Conservation (phyloP, 352 stramenopile species). For the Pythium apleroticum region DNA sequence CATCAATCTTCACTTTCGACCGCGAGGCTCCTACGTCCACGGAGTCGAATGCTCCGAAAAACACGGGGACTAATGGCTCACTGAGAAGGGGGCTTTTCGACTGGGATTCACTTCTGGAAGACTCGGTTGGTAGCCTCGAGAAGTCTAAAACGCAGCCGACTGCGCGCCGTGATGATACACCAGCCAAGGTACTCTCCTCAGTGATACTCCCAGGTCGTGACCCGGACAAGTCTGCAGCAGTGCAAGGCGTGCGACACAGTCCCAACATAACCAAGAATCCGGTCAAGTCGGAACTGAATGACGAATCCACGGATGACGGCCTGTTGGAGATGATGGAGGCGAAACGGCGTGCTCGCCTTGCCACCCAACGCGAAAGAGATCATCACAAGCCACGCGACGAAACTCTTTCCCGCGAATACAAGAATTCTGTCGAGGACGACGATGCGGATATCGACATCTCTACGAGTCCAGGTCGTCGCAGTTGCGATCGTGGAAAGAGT, state of each 20-base stretch:
- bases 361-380: neutral
- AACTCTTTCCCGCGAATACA: neutral
- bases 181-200: neutral
- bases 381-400: neutral
- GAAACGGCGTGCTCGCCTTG: neutral
- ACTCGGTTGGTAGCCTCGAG: conserved; percentile 5
- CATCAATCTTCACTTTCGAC: conserved; percentile 28
- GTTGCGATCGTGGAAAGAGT: neutral
- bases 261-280: neutral
- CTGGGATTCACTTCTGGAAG: conserved; percentile 52
- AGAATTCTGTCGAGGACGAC: neutral
- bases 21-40: neutral
- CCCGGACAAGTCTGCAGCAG: neutral
- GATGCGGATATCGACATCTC: neutral
- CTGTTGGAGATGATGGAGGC: neutral
- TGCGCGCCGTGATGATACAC: neutral
- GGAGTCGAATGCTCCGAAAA: neutral
- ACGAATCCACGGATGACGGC: neutral
- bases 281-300: neutral
- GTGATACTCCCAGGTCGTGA: neutral
- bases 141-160: neutral
- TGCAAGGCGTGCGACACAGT: neutral
- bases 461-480: neutral
- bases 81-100: conserved; percentile 39
- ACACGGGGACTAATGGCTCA: neutral